These are phyloP conservation scores for Hanseniaspora pseudoguilliermondii DNA, from an alignment of 805 yeast genomes.

Conservation along the genomic window DNA sequence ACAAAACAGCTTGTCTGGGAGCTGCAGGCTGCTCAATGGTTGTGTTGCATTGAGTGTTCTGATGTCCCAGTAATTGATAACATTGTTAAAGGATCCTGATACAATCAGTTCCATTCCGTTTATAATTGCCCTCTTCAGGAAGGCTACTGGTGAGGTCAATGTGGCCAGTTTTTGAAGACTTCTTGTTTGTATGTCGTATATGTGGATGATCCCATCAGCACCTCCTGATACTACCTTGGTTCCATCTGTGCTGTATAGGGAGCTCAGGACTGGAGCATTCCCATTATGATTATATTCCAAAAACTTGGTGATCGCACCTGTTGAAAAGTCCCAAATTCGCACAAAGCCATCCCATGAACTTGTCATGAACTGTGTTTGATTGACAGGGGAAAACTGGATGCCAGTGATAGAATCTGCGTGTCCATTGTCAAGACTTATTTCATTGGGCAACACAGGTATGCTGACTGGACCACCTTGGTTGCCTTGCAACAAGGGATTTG, in stretches of 20 bases:
- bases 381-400: slow-evolving; percentile 73
- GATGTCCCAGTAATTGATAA: slow-evolving; percentile 88
- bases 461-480: slow-evolving; percentile 28
- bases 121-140: slow-evolving; percentile 65
- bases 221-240: slow-evolving; percentile 80
- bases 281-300: slow-evolving; percentile 2
- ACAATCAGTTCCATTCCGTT: slow-evolving; percentile 67
- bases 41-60: slow-evolving; percentile 45
- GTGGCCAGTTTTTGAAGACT: slow-evolving; percentile 75
- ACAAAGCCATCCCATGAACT: slow-evolving; percentile 94
- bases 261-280: slow-evolving; percentile 6
- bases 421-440: slow-evolving; percentile 57
- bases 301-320: slow-evolving; percentile 51
- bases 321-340: slow-evolving; percentile 71
- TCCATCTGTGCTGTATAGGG: slow-evolving; percentile 43
- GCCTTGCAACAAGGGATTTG: slow-evolving; percentile 13
- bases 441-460: slow-evolving; percentile 39
- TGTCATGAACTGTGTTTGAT: slow-evolving; percentile 60
- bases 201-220: slow-evolving; percentile 72
- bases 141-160: slow-evolving; percentile 69
- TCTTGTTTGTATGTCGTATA: slow-evolving; percentile 71
- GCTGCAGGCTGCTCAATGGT: slow-evolving; percentile 64
- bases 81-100: slow-evolving; percentile 93
- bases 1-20: slow-evolving; percentile 84
- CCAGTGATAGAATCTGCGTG: slow-evolving; percentile 89